Evolutionary conservation across 176 grass and related monocot genomes (phyloP).

Genomic region (Thinopyrum elongatum): DNA sequence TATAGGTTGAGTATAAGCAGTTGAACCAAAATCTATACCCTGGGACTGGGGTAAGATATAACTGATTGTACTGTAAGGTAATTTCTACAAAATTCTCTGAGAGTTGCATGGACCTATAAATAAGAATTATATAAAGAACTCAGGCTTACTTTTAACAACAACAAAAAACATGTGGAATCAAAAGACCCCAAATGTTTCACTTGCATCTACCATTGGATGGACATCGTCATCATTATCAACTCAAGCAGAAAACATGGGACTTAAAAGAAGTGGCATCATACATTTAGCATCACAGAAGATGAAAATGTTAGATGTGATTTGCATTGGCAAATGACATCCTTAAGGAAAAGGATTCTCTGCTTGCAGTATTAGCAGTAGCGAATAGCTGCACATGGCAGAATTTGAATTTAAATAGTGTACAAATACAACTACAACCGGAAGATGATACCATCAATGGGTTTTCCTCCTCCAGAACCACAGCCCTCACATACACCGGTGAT

Average conservation of each 20-base stretch:
- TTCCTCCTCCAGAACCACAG: constrained; percentile 19
- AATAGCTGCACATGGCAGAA: constrained; percentile 16
- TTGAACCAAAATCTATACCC: not conserved
- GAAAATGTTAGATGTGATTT: not conserved
- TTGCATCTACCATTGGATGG: not conserved
- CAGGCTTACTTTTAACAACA: not conserved
- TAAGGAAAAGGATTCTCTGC: constrained; percentile 2
- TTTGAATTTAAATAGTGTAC: constrained; percentile 32
- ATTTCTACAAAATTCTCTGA: not conserved
- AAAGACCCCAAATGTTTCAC: not conserved
- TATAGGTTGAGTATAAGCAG: not conserved
- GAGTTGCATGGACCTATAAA: not conserved
- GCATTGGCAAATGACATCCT: not conserved
- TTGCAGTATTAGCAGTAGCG: constrained; percentile 10
- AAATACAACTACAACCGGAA: constrained; percentile 38
- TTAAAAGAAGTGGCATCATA: not conserved
- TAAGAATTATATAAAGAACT: not conserved
- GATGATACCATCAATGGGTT: not conserved
- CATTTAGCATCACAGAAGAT: constrained; percentile 16
- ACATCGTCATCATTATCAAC: not conserved
- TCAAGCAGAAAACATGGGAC: constrained; percentile 13
- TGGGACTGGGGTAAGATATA: not conserved
- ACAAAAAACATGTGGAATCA: not conserved
- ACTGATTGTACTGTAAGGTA: not conserved
- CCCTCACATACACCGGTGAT: not conserved